Base-by-base conservation (phyloP, 768 basidiomycete genomes). In the Phanerodontia chrysosporium region DNA sequence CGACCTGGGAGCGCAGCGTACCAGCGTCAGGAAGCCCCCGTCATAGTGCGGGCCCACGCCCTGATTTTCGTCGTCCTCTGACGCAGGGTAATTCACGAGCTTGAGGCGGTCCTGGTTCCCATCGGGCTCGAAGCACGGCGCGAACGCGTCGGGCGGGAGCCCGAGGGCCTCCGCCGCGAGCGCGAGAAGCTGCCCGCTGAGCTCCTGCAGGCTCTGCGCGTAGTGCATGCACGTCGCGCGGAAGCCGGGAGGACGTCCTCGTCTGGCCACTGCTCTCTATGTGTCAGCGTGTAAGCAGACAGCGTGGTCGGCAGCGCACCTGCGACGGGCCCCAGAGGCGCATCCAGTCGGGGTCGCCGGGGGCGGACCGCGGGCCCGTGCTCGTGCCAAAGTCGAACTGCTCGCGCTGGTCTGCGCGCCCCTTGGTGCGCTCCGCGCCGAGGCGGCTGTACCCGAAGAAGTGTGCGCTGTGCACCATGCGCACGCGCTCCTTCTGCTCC, bases 41-140 rank as follows among this genome's bases (percentile, higher is more conserved):
- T 92, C 91, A 58, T 85, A 92, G 71, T 92, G 91, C 12, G 92
- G 89, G 0, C 91, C 92, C 6, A 93, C 91, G 14, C 92, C 91
- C 70, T 93, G 91, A 55, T 81, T 77, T 22, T 67, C 62, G 48
- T 76, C 69, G 44, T 65, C 69, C 13, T 80, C 78, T 27, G 82
- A 77, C 9, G 82, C 76, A 9, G 91, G 91, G 64, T 93, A 93
- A 65, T 87, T 83, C n/a, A 92, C 85, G 51, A 93, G 74, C 73
- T 92, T 92, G 24, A 77, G 77, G 1, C 89, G 84, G 66, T 92
- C 90, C 64, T 90, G 88, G 24, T 80, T 65, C 52, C 83, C 80
- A 1, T 49, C 53, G 0, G 71, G 62, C 54, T 87, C 87, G 65
- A 83, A 89, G 67, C 92, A 92, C 30, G 78, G 74, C 16, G 71